Percentiles rank a stretch among this genome's conserved stretches.
These are phyloP conservation scores for Bimuria novae-zelandiae DNA, from an alignment of 2,329 filamentous ascomycete species.

Conservation along the genomic window DNA sequence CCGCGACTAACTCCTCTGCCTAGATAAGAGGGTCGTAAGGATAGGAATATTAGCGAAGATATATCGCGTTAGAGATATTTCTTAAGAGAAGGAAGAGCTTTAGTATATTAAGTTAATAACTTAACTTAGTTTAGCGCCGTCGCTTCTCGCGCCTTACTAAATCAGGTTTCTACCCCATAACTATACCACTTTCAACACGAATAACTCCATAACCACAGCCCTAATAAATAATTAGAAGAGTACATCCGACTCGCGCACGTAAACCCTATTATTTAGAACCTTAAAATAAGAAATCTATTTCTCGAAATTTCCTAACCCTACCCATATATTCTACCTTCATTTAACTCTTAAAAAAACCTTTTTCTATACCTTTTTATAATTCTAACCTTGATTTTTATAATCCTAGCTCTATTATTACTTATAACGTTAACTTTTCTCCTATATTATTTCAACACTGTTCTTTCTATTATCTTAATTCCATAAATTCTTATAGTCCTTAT, in stretches of 20 bases:
- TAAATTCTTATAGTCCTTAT: no score
- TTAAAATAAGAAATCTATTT: neutral
- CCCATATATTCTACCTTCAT: neutral
- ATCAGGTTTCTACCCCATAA: constrained; percentile 1
- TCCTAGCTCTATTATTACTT: no score
- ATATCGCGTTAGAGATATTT: neutral
- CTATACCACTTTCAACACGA: constrained; percentile 5
- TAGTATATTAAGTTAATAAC: neutral
- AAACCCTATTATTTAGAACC: neutral
- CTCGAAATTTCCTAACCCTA: neutral
- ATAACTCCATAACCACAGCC: constrained; percentile 9
- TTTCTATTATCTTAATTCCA: no score
- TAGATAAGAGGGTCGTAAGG: neutral
- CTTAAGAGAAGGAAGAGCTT: no score
- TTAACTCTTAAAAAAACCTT: no score
- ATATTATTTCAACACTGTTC: no score
- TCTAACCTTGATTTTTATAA: no score
- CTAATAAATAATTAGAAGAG: constrained; percentile 2
- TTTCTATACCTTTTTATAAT: neutral
- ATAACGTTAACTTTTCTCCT: no score
- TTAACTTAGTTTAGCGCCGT: neutral
- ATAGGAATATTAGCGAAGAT: neutral
- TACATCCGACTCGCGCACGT: neutral
- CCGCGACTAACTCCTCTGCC: neutral
- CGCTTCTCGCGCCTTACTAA: neutral